A percentile compares a stretch with the other conserved stretches of the same genome.
phyloP scores from a whole-genome alignment of 192 early-diverging fungal species.

The Backusella sp. region DNA sequence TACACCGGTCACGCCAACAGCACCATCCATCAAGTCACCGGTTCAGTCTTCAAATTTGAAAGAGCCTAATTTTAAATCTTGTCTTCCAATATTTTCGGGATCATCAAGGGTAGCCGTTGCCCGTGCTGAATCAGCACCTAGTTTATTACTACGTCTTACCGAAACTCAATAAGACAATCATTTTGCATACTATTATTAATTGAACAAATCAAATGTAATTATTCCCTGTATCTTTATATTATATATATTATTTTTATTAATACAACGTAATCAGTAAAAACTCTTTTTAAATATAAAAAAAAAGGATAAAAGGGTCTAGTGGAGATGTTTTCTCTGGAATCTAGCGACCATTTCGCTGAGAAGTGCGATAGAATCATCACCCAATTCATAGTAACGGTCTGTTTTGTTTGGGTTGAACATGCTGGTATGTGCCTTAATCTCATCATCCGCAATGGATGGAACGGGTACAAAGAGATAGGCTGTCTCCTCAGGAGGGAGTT shows the following conservation, averaged over 20 bases:
- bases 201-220: background rate
- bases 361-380: slow-evolving; percentile 6
- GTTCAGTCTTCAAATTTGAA: background rate
- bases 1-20: background rate
- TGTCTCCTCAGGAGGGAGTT: slow-evolving; percentile 23
- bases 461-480: slow-evolving; percentile 21
- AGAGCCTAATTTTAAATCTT: background rate
- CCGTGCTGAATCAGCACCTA: background rate
- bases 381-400: slow-evolving; percentile 25
- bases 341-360: slow-evolving; percentile 21
- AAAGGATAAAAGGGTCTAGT: background rate
- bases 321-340: slow-evolving; percentile 2
- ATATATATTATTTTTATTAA: background rate
- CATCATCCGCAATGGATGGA: slow-evolving; percentile 6
- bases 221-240: background rate
- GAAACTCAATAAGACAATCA: background rate
- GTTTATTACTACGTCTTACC: background rate
- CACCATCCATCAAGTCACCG: background rate
- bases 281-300: background rate
- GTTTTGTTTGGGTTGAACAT: slow-evolving; percentile 36
- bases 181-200: background rate
- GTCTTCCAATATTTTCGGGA: background rate
- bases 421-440: slow-evolving; percentile 31
- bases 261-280: background rate
- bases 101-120: background rate